Evolutionary conservation across 2,329 filamentous ascomycete species (phyloP), one percentile per base, ranked within the genome.

Genomic region (Ceratocystis diversiconidia): DNA sequence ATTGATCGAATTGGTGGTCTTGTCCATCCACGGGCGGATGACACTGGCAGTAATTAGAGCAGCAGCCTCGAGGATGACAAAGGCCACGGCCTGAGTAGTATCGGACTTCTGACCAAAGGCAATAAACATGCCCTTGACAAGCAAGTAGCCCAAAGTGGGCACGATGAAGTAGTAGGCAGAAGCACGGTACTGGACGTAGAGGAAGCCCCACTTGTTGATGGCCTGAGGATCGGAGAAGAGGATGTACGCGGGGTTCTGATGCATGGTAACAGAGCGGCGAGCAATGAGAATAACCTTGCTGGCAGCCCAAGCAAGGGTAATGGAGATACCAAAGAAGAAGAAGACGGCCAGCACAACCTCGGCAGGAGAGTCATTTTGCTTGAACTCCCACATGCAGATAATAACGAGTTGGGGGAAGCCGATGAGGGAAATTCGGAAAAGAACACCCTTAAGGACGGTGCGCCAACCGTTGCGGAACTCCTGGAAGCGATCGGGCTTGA

Each of bases 201-300:
- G 83, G 79, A 96, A 96, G 25, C 92, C 92, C 92, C 92, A 96
- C 77, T 96, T 95, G 83, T 96, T 96, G 69, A 97, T 83, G 64
- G 89, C 87, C 69, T 90, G 83, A n/a, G 92, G 91, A 72, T 97
- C 92, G 1, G 92, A 96, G 78, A 95, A 97, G 68, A 97, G 85
- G 71, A 96, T 96, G 76, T 96, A 96, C 32, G 92, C 92, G 30
- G 92, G 91, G 78, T 96, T 96, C 77, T 92, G 92, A 80, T 96
- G 92, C 85, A 96, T 90, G 66, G 82, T 77, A 69, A 95, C 88
- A 41, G 92, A 96, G 71, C 90, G 88, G 73, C 90, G 90, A 43
- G 91, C 92, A 69, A 97, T 88, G 65, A 85, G 84, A 71, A 95
- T 89, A 69, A 97, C 90, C 79, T 96, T 96, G 77, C 84, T 87